These are phyloP conservation scores for Dendrothele bispora DNA, from an alignment of 768 basidiomycete species.

Conservation along the genomic window DNA sequence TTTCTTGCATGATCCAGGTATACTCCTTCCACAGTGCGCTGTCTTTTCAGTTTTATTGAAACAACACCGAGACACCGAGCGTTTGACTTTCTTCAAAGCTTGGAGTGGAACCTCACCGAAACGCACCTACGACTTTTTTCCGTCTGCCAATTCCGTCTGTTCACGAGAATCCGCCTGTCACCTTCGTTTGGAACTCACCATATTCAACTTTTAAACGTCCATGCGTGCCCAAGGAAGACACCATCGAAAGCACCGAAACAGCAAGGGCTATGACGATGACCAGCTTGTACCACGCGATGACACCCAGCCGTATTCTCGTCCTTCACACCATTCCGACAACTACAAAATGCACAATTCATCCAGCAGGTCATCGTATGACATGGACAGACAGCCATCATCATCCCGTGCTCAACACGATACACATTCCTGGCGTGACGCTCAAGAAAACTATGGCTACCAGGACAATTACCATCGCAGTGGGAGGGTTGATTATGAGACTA, in stretches of 20 bases:
- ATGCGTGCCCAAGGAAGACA: constrained; percentile 44
- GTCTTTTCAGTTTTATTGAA: no score
- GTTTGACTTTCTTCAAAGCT: no score
- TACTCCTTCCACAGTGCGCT: no score
- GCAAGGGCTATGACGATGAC: constrained; percentile 52
- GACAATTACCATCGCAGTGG: constrained; percentile 53
- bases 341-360: constrained; percentile 43
- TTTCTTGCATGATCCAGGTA: no score
- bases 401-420: constrained; percentile 54
- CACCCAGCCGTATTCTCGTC: constrained; percentile 49
- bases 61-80: no score
- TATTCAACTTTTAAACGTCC: no score
- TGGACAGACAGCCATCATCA: constrained; percentile 50
- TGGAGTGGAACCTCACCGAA: no score
- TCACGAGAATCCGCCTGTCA: no score
- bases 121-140: no score
- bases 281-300: constrained; percentile 54
- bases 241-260: constrained; percentile 51
- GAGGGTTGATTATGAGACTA: constrained; percentile 51
- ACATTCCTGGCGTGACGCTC: constrained; percentile 52
- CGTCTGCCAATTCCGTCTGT: no score
- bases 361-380: constrained; percentile 41
- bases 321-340: constrained; percentile 48
- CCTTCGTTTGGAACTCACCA: no score
- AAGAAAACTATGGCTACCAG: constrained; percentile 46